Conservation (phyloP, 192 early-diverging fungal genomes). For the Oehlia diaphana region DNA sequence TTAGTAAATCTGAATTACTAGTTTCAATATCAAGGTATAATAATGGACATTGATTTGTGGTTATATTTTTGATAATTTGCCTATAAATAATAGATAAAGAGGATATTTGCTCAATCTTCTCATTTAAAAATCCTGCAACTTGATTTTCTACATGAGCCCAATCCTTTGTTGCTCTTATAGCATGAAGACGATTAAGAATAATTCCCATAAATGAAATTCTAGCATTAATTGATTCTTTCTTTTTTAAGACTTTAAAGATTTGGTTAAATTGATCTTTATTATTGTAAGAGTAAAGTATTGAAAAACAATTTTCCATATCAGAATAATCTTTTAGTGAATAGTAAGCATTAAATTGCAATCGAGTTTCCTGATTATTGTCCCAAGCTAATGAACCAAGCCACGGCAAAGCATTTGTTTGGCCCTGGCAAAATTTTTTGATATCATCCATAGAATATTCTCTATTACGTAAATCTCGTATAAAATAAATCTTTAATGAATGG, state of each 20-base stretch:
- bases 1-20: not conserved
- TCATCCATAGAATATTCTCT: slow-evolving; percentile 24
- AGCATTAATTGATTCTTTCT: not conserved
- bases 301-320: not conserved
- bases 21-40: not conserved
- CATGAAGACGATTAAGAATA: slow-evolving; percentile 16
- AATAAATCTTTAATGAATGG: slow-evolving; percentile 26
- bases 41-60: not conserved
- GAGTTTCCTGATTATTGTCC: not conserved
- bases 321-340: not conserved
- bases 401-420: slow-evolving; percentile 4
- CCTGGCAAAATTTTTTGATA: slow-evolving; percentile 23
- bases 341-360: slow-evolving; percentile 30
- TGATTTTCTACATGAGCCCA: slow-evolving; percentile 11
- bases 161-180: slow-evolving; percentile 14
- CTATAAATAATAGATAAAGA: slow-evolving; percentile 3
- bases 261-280: not conserved
- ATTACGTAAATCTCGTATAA: slow-evolving; percentile 13
- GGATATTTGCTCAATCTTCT: not conserved
- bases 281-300: not conserved
- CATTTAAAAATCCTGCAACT: not conserved
- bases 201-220: slow-evolving; percentile 24
- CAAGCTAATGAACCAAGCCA: slow-evolving; percentile 23
- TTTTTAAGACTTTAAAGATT: not conserved
- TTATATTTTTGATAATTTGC: not conserved